These are phyloP conservation scores for Saccharum spontaneum DNA, from an alignment of 176 grass and related monocot genomes.

Conservation along the genomic window DNA sequence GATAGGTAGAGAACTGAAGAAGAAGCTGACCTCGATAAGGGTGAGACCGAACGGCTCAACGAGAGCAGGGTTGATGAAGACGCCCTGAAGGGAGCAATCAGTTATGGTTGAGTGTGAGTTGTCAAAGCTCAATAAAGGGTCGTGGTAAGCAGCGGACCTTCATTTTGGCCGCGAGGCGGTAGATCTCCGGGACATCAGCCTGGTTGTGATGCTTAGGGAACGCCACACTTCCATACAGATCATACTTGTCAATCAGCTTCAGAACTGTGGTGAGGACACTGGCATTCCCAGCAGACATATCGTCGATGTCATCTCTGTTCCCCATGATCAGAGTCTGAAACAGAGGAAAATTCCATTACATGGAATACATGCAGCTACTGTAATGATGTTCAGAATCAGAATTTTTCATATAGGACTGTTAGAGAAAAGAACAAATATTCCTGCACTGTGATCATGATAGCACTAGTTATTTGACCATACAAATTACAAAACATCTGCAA, in stretches of 20 bases:
- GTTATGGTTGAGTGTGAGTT: neutral
- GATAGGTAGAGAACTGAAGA: neutral
- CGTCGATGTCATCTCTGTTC: constrained; percentile 94
- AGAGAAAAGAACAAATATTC: neutral
- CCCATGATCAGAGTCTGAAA: constrained; percentile 90
- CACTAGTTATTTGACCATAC: constrained; percentile 11
- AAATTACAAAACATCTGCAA: neutral
- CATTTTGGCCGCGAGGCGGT: constrained; percentile 78
- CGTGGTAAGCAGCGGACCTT: constrained; percentile 48
- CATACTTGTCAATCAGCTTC: constrained; percentile 96
- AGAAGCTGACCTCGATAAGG: constrained; percentile 76
- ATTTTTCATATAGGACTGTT: neutral
- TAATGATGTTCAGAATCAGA: constrained; percentile 13
- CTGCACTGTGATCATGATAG: constrained; percentile 1
- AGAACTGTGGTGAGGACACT: constrained; percentile 81
- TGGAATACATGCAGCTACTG: neutral
- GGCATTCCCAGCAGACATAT: constrained; percentile 79
- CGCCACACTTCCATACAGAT: constrained; percentile 91
- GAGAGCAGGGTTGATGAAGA: constrained; percentile 98
- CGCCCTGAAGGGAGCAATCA: constrained; percentile 51
- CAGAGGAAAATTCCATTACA: neutral
- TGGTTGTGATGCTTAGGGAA: constrained; percentile 97
- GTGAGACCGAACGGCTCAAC: constrained; percentile 98
- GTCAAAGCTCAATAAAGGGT: constrained; percentile 1
- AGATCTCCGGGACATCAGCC: constrained; percentile 91